Conservation (phyloP, 768 basidiomycete genomes). For the Tubosaeta sp. region DNA sequence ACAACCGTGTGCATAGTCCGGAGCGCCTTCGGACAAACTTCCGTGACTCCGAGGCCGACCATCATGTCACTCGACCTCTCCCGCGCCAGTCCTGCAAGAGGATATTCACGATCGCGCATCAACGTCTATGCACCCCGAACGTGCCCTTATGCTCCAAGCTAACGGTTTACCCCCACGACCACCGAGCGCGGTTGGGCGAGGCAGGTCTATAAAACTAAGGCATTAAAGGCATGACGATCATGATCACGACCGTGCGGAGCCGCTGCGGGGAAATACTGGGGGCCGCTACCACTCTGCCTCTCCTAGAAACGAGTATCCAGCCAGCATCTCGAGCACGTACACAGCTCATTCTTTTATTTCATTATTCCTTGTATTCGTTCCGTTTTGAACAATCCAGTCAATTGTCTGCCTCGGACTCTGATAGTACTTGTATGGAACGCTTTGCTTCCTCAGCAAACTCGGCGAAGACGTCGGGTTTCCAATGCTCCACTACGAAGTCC, state of each 20-base stretch:
- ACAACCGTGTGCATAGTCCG: slow-evolving; percentile 2
- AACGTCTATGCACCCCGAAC: slow-evolving; percentile 28
- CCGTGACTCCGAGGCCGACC: slow-evolving; percentile 8
- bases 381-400: background rate
- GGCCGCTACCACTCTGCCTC: slow-evolving; percentile 7
- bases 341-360: slow-evolving; percentile 12
- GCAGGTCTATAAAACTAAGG: slow-evolving; percentile 13
- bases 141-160: slow-evolving; percentile 27
- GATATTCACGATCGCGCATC: slow-evolving; percentile 11
- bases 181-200: slow-evolving; percentile 10
- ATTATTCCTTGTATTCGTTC: slow-evolving; percentile 20
- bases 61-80: slow-evolving; percentile 1
- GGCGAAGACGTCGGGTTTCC: slow-evolving; percentile 40
- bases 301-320: slow-evolving; percentile 9
- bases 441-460: slow-evolving; percentile 11
- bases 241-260: slow-evolving; percentile 19
- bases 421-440: background rate
- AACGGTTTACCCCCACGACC: slow-evolving; percentile 30
- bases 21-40: slow-evolving; percentile 9
- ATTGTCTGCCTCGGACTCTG: background rate
- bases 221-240: slow-evolving; percentile 19
- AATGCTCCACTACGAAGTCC: slow-evolving; percentile 66
- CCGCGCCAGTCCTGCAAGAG: background rate
- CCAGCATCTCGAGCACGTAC: background rate
- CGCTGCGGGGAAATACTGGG: slow-evolving; percentile 10